Evolutionary conservation across 768 basidiomycete species (phyloP).

Genomic region (Leucogyrophana mollusca): DNA sequence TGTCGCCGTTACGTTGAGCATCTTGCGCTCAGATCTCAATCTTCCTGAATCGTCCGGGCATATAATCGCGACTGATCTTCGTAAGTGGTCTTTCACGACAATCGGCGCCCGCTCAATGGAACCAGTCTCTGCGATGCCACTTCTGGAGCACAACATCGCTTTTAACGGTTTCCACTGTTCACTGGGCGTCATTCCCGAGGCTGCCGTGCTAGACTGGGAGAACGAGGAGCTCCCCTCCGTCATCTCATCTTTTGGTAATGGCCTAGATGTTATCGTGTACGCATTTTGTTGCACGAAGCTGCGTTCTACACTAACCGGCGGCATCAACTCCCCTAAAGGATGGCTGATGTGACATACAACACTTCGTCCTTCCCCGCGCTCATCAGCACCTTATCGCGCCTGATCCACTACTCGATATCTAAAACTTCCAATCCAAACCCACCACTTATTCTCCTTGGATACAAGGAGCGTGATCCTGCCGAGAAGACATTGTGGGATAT

Average conservation of each 20-base stretch:
- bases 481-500: conserved; percentile 78
- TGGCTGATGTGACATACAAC: conserved; percentile 94
- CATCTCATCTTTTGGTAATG: conserved; percentile 32
- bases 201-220: conserved; percentile 76
- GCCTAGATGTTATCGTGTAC: conserved; percentile 70
- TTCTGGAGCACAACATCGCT: conserved; percentile 70
- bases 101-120: not conserved
- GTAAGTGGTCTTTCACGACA: conserved; percentile 39
- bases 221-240: conserved; percentile 48
- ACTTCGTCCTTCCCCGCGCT: conserved; percentile 80
- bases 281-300: conserved; percentile 23
- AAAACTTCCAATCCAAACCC: conserved; percentile 24
- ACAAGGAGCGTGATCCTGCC: conserved; percentile 79
- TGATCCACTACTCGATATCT: conserved; percentile 33
- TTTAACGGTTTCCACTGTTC: conserved; percentile 38
- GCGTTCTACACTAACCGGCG: not conserved
- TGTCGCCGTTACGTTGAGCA: conserved; percentile 65
- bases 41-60: conserved; percentile 20
- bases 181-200: conserved; percentile 23
- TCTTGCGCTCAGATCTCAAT: conserved; percentile 43
- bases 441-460: conserved; percentile 67
- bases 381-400: conserved; percentile 57
- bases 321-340: conserved; percentile 42
- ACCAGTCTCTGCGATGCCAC: conserved; percentile 78
- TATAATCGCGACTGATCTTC: conserved; percentile 71